phyloP scores from a whole-genome alignment of 495 filamentous ascomycete genomes.

The Penicillium herquei region DNA sequence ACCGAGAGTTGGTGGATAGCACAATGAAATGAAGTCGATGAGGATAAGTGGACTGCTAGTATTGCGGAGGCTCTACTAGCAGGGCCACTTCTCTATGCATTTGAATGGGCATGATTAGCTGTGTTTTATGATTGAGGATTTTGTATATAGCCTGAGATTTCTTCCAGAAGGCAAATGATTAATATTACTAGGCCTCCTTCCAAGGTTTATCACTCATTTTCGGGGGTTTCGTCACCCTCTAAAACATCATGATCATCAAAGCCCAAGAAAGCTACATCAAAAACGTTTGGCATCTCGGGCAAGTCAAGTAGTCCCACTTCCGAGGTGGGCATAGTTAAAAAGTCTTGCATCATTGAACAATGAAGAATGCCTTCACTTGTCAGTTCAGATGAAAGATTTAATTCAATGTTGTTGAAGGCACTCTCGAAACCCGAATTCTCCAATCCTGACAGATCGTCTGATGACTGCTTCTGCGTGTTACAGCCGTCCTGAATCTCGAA shows the following conservation, averaged over 20 bases:
- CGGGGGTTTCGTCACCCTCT: too few relatives aligned
- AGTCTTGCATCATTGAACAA: slow-evolving; percentile 37
- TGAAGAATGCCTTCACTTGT: slow-evolving; percentile 38
- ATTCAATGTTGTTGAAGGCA: too few relatives aligned
- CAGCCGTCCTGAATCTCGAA: too few relatives aligned
- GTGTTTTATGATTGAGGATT: slow-evolving; percentile 1
- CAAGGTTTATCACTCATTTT: too few relatives aligned
- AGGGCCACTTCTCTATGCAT: background rate
- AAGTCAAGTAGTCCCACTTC: slow-evolving; percentile 30
- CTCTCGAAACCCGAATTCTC: too few relatives aligned
- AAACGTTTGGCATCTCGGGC: slow-evolving; percentile 26
- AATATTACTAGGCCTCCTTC: too few relatives aligned
- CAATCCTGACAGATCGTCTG: too few relatives aligned
- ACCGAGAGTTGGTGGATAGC: slow-evolving; percentile 84
- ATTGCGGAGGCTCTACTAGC: background rate
- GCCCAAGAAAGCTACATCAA: slow-evolving; percentile 12
- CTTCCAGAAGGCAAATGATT: background rate
- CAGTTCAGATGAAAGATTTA: slow-evolving; percentile 10
- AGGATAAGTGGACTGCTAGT: background rate
- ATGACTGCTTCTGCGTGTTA: too few relatives aligned
- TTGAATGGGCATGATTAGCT: background rate
- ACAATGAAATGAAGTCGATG: slow-evolving; percentile 60
- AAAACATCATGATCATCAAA: background rate
- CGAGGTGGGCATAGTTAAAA: slow-evolving; percentile 30
- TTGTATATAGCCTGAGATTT: slow-evolving; percentile 5